Evolutionary conservation across 139 green algal species (phyloP).

Genomic region (Mesotaenium endlicherianum): DNA sequence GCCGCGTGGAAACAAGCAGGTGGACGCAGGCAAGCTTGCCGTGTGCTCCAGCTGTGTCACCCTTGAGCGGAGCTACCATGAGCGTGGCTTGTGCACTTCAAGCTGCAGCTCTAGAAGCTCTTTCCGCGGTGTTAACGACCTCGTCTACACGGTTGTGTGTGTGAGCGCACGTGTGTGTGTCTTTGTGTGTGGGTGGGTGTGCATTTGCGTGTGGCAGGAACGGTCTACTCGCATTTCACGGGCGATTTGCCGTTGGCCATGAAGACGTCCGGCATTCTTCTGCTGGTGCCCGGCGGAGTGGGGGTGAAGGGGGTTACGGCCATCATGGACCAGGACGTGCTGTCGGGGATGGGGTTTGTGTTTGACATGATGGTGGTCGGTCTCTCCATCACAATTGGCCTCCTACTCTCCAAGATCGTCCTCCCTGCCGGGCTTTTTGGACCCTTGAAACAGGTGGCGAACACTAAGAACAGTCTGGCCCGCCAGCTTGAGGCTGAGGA

Average conservation of each 20-base stretch:
- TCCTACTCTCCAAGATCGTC: conserved; percentile 29
- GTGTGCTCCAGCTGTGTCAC: no score
- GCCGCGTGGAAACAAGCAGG: no score
- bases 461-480: not conserved
- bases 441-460: not conserved
- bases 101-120: no score
- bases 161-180: no score
- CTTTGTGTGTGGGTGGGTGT: no score
- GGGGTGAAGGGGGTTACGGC: conserved; percentile 26
- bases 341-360: conserved; percentile 24
- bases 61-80: no score
- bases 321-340: conserved; percentile 22
- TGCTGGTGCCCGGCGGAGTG: conserved; percentile 38
- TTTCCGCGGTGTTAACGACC: no score
- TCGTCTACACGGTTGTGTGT: no score
- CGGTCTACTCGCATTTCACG: conserved; percentile 25
- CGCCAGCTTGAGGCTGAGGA: not conserved
- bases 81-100: no score
- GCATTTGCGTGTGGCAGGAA: conserved; percentile 2
- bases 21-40: no score
- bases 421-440: conserved; percentile 18
- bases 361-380: conserved; percentile 42
- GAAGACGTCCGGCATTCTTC: conserved; percentile 27
- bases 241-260: conserved; percentile 9
- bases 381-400: conserved; percentile 36